Evolutionary conservation across 805 yeast species (phyloP), one percentile per base, ranked within the genome.

Genomic region (Lipomyces orientalis): DNA sequence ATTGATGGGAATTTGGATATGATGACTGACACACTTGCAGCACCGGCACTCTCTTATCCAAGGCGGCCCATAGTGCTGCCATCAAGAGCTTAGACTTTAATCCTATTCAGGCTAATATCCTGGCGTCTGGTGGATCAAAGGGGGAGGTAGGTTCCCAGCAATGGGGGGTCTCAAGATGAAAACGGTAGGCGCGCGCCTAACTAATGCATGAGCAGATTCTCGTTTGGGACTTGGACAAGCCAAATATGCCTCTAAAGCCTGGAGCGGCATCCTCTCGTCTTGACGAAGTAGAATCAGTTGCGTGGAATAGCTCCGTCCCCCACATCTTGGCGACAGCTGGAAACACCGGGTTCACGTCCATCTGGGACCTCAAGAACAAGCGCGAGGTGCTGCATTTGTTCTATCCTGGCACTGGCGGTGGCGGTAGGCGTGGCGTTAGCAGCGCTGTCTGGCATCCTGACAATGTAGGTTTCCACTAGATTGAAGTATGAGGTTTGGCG

Each of bases 361-460:
- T 95, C 72, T 95, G 98, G 98, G 98, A 95, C 79, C 82, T 93
- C 72, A 90, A 90, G 75, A 87, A 93, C 54, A 89, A 88, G 76
- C 86, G 91, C 75, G 98, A 94, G 79, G 97, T 94, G 31, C 81
- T 95, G 69, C 97, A 92, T 78, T 83, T 95, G 76, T 85, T 87
- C 65, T 91, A 91, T 78, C 81, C 88, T 29, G 80, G 86, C 12
- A 73, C 77, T 16, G 54, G 65, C 25, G 69, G 71, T 25, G 77
- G 75, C 57, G 84, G 83, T 56, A 85, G 89, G 75, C 89, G 93
- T 31, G 89, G 88, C 64, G 84, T 94, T 61, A 87, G 96, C 46
- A 85, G 86, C 68, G 96, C 95, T 14, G 92, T 89, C 66, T 95
- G 99, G 99, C 98, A 95, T 78, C 99, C 99, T 65, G 75, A 73